phyloP scores from a whole-genome alignment of 208 protist genomes.

The Trypanosoma avium region DNA sequence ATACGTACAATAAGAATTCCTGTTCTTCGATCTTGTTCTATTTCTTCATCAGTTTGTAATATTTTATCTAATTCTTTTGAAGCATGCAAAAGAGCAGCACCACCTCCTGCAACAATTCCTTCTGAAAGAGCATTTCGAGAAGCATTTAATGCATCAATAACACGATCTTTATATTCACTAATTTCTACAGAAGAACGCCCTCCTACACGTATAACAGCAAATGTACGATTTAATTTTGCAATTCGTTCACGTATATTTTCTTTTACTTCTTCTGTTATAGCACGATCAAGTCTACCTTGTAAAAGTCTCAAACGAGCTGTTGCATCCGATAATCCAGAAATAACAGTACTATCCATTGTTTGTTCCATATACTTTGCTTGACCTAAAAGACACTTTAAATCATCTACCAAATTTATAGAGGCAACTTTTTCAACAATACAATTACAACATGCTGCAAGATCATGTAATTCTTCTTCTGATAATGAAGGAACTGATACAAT shows the following conservation, averaged over 20 bases:
- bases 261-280: constrained; percentile 94
- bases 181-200: constrained; percentile 98
- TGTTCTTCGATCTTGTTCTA: constrained; percentile 77
- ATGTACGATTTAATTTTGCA: constrained; percentile 73
- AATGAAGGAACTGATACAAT: constrained; percentile 97
- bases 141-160: constrained; percentile 99
- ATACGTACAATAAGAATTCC: constrained; percentile 89
- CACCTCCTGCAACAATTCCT: constrained; percentile 98
- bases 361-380: constrained; percentile 65
- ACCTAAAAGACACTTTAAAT: constrained; percentile 64
- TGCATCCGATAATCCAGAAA: constrained; percentile 71
- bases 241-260: constrained; percentile 96
- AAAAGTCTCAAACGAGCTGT: constrained; percentile 94
- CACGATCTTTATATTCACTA: constrained; percentile 98
- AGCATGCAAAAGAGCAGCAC: constrained; percentile 96
- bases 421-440: constrained; percentile 90
- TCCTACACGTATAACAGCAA: constrained; percentile 97
- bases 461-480: constrained; percentile 98
- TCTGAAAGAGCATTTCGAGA: constrained; percentile 98
- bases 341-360: constrained; percentile 98
- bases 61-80: constrained; percentile 91
- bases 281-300: constrained; percentile 84
- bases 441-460: constrained; percentile 98
- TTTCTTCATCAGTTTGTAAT: constrained; percentile 82
- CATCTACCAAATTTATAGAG: constrained; percentile 62